phyloP scores from a whole-genome alignment of 495 filamentous ascomycete species.

The Achaetomiella virescens region DNA sequence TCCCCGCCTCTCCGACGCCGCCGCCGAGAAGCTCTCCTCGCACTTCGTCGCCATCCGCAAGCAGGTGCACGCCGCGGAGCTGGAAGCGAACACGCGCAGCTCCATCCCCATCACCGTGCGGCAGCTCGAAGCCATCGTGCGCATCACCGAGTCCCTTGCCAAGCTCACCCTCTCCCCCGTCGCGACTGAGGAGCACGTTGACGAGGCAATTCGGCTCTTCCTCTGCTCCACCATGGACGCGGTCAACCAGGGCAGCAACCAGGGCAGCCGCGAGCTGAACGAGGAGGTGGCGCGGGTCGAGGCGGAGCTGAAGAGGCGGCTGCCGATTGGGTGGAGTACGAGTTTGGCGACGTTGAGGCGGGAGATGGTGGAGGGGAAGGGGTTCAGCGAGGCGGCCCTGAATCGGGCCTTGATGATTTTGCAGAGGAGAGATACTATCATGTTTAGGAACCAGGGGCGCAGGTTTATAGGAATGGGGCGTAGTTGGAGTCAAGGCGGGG shows the following conservation, averaged over 20 bases:
- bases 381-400: constrained; percentile 79
- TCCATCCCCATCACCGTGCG: constrained; percentile 97
- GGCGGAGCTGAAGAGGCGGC: constrained; percentile 77
- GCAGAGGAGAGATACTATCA: constrained; percentile 82
- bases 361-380: constrained; percentile 84
- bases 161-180: constrained; percentile 81
- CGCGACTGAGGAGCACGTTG: constrained; percentile 85
- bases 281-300: constrained; percentile 85
- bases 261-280: constrained; percentile 79
- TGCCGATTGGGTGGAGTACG: constrained; percentile 94
- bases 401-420: constrained; percentile 79
- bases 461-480: constrained; percentile 70
- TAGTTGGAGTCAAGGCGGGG: constrained; percentile 8
- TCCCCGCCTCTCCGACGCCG: constrained; percentile 84
- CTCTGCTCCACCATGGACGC: constrained; percentile 97
- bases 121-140: constrained; percentile 93
- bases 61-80: constrained; percentile 85
- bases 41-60: constrained; percentile 96
- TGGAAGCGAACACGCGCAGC: constrained; percentile 78
- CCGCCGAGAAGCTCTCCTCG: constrained; percentile 91
- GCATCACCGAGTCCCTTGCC: constrained; percentile 92
- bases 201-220: constrained; percentile 97
- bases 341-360: constrained; percentile 77
- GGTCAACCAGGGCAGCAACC: constrained; percentile 77
- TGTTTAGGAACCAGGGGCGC: constrained; percentile 79